Evolutionary conservation across 306 rosid species (phyloP).

Genomic region (Cotoneaster glaucophyllus): DNA sequence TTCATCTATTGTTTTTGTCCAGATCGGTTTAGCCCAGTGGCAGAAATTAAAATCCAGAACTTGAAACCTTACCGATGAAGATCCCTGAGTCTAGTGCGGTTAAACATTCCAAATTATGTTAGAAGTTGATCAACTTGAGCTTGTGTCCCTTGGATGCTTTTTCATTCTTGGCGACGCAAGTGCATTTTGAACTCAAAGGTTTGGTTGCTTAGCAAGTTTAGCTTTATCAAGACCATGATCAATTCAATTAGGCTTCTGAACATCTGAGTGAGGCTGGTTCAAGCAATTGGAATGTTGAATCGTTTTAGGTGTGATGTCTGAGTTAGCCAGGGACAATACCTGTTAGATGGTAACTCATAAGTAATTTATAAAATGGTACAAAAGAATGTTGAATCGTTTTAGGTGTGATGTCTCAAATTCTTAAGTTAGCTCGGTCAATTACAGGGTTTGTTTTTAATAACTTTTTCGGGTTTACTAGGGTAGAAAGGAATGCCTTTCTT

Average conservation of each 20-base stretch:
- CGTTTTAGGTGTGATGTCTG: too few relatives aligned
- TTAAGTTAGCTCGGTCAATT: background rate
- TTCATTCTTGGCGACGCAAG: background rate
- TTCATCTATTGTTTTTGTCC: background rate
- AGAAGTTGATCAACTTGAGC: background rate
- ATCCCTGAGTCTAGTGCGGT: background rate
- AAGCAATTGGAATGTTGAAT: background rate
- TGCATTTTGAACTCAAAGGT: background rate
- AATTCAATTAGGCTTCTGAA: background rate
- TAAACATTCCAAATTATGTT: background rate
- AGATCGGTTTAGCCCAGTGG: slow-evolving; percentile 53
- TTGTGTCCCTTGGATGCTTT: background rate
- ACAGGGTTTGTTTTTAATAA: background rate
- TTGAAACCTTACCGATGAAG: slow-evolving; percentile 15
- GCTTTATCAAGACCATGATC: background rate
- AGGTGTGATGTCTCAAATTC: background rate
- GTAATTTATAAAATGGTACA: background rate
- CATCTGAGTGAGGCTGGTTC: background rate
- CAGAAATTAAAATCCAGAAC: slow-evolving; percentile 48
- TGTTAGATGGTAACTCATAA: background rate
- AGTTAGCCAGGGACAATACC: background rate
- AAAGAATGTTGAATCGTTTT: background rate
- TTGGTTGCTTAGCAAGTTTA: background rate
- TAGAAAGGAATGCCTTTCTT: background rate
- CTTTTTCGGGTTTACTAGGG: background rate